These are phyloP conservation scores for Termitomyces titanicus DNA, from an alignment of 768 basidiomycete genomes.

Conservation along the genomic window DNA sequence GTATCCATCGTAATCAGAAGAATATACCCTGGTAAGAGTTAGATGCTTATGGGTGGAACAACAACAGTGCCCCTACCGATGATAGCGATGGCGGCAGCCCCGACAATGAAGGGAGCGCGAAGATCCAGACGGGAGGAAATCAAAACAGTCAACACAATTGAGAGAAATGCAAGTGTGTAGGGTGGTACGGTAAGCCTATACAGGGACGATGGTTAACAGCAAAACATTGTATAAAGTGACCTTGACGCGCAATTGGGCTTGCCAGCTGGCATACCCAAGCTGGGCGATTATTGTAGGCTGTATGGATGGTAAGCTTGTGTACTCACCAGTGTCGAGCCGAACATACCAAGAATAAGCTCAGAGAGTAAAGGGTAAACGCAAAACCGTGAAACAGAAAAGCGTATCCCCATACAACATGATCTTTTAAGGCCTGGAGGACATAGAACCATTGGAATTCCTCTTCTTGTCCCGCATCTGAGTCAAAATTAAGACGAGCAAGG, in stretches of 20 bases:
- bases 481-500: constrained; percentile 43
- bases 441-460: constrained; percentile 58
- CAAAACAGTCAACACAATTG: constrained; percentile 50
- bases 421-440: constrained; percentile 51
- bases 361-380: constrained; percentile 54
- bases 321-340: neutral
- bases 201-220: neutral
- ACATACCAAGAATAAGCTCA: constrained; percentile 55
- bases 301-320: neutral
- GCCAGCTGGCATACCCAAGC: constrained; percentile 56
- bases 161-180: constrained; percentile 44
- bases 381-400: constrained; percentile 60
- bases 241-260: constrained; percentile 49
- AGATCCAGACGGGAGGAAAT: constrained; percentile 39
- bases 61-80: constrained; percentile 34
- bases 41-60: neutral
- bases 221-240: neutral
- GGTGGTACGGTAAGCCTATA: constrained; percentile 58
- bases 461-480: constrained; percentile 49
- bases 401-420: constrained; percentile 60
- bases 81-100: constrained; percentile 44
- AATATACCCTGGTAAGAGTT: constrained; percentile 44
- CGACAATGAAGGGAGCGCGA: constrained; percentile 53
- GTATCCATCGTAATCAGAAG: constrained; percentile 46
- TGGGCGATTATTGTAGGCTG: constrained; percentile 58